phyloP scores from a whole-genome alignment of 2,329 filamentous ascomycete genomes.

The Eurotiales sp. region DNA sequence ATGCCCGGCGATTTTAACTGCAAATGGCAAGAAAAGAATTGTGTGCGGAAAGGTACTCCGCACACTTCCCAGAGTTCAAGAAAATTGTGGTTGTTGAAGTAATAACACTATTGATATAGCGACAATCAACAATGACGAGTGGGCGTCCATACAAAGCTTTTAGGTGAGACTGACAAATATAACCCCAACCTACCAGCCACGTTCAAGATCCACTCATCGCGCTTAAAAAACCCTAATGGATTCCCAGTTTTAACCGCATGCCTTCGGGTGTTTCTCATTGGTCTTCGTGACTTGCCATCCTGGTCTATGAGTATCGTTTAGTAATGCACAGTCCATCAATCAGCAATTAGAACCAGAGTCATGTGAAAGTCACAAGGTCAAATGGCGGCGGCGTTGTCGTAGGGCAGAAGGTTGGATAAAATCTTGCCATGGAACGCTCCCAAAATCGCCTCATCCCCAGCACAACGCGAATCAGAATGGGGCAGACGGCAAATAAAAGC shows the following conservation, averaged over 20 bases:
- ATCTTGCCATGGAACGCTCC: not conserved
- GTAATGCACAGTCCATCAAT: constrained; percentile 3
- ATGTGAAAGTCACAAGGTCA: not conserved
- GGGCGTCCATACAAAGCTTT: no score
- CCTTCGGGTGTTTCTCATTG: not conserved
- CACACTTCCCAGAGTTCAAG: no score
- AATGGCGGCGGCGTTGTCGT: not conserved
- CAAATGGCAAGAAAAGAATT: not conserved
- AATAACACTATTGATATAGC: not conserved
- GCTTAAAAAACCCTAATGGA: constrained; percentile 5
- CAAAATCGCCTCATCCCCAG: not conserved
- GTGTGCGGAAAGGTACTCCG: not conserved
- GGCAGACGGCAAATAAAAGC: not conserved
- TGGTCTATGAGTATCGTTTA: not conserved
- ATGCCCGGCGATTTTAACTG: not conserved
- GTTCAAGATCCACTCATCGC: constrained; percentile 6
- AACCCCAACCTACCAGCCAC: not conserved
- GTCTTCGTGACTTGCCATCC: not conserved
- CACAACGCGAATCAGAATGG: constrained; percentile 4
- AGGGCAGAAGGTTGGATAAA: not conserved
- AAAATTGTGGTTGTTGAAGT: no score
- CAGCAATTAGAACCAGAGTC: not conserved
- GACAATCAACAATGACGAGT: not conserved
- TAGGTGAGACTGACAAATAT: no score
- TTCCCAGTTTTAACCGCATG: constrained; percentile 3